Evolutionary conservation across 1,284 basidiomycete species (phyloP), one percentile per base, ranked within the genome.

Genomic region (Leccinum pachyderme): DNA sequence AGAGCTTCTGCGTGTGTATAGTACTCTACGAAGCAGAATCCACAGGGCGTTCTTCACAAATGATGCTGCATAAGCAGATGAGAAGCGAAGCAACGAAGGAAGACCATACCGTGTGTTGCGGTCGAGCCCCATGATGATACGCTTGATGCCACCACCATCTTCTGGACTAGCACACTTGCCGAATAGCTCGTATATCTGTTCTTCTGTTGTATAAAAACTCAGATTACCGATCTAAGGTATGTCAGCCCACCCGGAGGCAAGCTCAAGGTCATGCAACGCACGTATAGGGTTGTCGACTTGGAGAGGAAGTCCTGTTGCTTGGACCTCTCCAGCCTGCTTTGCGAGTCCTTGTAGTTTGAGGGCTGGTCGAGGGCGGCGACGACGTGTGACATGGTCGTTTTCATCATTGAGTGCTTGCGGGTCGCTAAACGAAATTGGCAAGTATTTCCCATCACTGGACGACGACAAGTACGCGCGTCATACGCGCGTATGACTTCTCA

Each of bases 121-220:
- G 77, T 99, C 97, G 37, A 99, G 81, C 27, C 97, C 97, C 97
- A 99, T 99, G 67, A 99, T 99, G 63, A 99, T 97, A 61, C 96
- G 87, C 72, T 98, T 98, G 63, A 99, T 95, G 31, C 95, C 95
- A 35, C 95, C 95, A 43, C 95, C 95, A 59, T 94, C 89, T 62
- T 93, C 91, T 2, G 92, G 84, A 61, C 82, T 89, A 41, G 94
- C 86, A 63, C 95, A 97, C 77, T 93, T 93, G 55, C 89, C 86
- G 74, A 99, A 99, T 50, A 99, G 76, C 73, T 99, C 96, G 76
- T 98, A 98, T 74, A 99, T 98, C 75, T 99, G 97, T 70, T 98
- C 95, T 76, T 99, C 97, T 49, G 96, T 98, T 9, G 95, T 98
- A 77, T 92, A 97, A 75, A 96, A 98, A 76, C 93, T 95, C 71